A percentile compares a stretch with the other conserved stretches of the same genome.
Conservation (phyloP, 169 alveolate genomes). For the Plasmodium malariae region DNA sequence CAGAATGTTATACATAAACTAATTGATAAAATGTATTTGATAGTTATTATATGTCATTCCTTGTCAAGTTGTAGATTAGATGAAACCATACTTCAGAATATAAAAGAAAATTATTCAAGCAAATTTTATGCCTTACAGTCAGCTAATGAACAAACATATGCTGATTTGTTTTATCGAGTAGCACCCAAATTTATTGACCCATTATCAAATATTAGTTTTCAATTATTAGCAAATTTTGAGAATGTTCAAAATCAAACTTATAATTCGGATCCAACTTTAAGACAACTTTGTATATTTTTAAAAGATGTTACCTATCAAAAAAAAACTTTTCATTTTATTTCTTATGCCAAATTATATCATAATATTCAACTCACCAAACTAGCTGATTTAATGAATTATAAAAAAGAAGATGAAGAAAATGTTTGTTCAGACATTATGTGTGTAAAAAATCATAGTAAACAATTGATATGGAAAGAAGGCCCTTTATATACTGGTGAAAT, state of each 20-base stretch:
- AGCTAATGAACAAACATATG: slow-evolving; percentile 86
- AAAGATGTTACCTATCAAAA: slow-evolving; percentile 84
- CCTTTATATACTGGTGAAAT: slow-evolving; percentile 81
- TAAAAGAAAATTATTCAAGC: slow-evolving; percentile 87
- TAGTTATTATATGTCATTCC: slow-evolving; percentile 86
- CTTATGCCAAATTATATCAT: slow-evolving; percentile 87
- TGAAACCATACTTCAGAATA: slow-evolving; percentile 84
- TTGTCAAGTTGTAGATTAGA: slow-evolving; percentile 82
- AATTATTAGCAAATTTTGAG: slow-evolving; percentile 71
- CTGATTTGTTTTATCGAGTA: slow-evolving; percentile 84
- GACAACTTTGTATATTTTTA: slow-evolving; percentile 83
- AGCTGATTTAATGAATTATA: slow-evolving; percentile 81
- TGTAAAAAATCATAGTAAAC: slow-evolving; percentile 84
- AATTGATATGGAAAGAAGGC: slow-evolving; percentile 81
- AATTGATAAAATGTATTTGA: slow-evolving; percentile 87
- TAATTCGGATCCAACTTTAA: slow-evolving; percentile 79
- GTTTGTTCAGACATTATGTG: slow-evolving; percentile 85
- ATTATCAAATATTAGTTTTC: slow-evolving; percentile 69
- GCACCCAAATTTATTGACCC: slow-evolving; percentile 90
- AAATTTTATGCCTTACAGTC: slow-evolving; percentile 86
- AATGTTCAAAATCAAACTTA: slow-evolving; percentile 66
- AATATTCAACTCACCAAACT: slow-evolving; percentile 83
- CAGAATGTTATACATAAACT: slow-evolving; percentile 82
- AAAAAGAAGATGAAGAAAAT: slow-evolving; percentile 66
- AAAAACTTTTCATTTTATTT: slow-evolving; percentile 83